Conservation (phyloP, 176 grass and related monocot genomes). For the Raddia distichophylla region DNA sequence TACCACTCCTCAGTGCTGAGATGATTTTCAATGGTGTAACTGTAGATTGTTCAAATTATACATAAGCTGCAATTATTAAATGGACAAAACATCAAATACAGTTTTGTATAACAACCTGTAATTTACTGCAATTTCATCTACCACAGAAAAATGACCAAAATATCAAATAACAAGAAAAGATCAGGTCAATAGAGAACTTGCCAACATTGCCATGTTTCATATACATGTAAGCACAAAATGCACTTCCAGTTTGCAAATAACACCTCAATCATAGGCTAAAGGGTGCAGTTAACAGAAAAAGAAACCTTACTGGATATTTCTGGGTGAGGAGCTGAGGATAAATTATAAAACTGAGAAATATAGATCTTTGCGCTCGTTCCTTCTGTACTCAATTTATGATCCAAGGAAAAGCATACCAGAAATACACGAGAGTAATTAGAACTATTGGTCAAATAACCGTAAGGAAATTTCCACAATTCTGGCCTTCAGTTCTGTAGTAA, state of each 20-base stretch:
- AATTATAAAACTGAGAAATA: neutral
- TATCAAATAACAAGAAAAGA: neutral
- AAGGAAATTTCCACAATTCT: slow-evolving; percentile 70
- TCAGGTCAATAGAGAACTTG: neutral
- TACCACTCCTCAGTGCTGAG: neutral
- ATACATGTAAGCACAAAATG: slow-evolving; percentile 18
- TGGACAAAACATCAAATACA: neutral
- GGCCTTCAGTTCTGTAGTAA: slow-evolving; percentile 50
- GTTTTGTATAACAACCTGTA: neutral
- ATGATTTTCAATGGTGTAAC: neutral
- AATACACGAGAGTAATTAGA: neutral
- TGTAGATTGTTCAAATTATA: neutral
- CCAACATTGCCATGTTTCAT: neutral
- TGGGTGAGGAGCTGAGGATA: neutral
- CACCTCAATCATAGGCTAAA: neutral
- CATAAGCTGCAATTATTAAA: neutral
- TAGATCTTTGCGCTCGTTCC: neutral
- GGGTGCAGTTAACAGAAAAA: neutral
- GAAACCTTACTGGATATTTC: neutral
- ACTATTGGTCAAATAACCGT: too few relatives aligned
- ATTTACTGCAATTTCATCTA: neutral
- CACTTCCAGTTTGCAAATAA: slow-evolving; percentile 4
- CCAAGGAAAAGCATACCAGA: neutral
- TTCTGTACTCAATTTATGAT: neutral
- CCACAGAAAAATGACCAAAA: neutral